phyloP scores from a whole-genome alignment of 2,329 filamentous ascomycete species.

The Alternaria arbusti region DNA sequence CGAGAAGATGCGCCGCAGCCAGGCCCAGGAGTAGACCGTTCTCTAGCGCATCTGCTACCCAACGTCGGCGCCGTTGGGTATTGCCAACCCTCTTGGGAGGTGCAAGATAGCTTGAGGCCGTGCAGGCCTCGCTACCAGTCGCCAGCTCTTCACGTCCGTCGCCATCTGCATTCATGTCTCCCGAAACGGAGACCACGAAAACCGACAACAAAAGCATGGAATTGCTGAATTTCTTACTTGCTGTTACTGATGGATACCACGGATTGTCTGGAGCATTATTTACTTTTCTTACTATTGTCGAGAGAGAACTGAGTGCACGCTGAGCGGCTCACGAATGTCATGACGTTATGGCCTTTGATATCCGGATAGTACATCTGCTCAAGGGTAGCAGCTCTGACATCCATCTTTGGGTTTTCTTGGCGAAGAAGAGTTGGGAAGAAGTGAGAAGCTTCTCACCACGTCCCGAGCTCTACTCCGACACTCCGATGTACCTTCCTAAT shows the following conservation, averaged over 20 bases:
- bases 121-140: constrained; percentile 1
- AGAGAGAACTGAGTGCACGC: constrained; percentile 41
- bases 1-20: constrained; percentile 97
- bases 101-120: neutral
- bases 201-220: constrained; percentile 39
- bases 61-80: neutral
- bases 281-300: constrained; percentile 36
- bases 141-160: constrained; percentile 2
- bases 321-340: constrained; percentile 52
- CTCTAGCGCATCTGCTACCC: constrained; percentile 3
- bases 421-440: constrained; percentile 24
- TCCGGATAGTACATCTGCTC: constrained; percentile 45
- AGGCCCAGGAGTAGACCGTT: constrained; percentile 59
- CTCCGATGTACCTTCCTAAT: constrained; percentile 20
- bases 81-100: neutral
- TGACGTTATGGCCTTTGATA: constrained; percentile 52
- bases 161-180: constrained; percentile 5
- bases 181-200: constrained; percentile 4
- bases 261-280: constrained; percentile 37
- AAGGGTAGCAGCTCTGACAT: constrained; percentile 37
- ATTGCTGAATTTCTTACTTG: constrained; percentile 41
- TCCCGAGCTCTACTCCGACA: constrained; percentile 9
- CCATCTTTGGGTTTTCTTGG: constrained; percentile 25
- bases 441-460: constrained; percentile 20
- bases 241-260: constrained; percentile 43